Evolutionary conservation across 2,329 filamentous ascomycete genomes (phyloP), one percentile per base, ranked within the genome.

Genomic region (Epichloe uncinata): DNA sequence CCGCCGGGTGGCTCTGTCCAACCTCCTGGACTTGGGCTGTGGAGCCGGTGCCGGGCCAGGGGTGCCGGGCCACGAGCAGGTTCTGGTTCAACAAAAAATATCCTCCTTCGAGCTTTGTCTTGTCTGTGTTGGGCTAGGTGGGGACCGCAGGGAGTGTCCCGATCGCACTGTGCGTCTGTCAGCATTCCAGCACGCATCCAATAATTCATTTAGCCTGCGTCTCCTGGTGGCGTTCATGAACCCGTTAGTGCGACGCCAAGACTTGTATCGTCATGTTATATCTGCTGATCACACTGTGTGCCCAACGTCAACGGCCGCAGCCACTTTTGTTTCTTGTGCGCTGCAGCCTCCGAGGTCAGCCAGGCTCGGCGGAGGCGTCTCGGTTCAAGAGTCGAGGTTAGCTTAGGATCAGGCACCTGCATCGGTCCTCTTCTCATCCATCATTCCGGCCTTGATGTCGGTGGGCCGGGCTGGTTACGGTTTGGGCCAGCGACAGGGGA

Each of bases 171-270:
- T 46, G 35, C 13, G 12, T 37, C 26, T 15, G 46, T 45, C 16
- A 20, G 37, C 18, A 2, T 18, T 18, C 8, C 20, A 37, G 35
- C 20, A 15, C 13, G 26, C 47, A 22, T 13, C 38, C 47, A 36
- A 26, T 1, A 26, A 6, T 22, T 26, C 2, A 3, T 36, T 44
- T 37, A 41, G 30, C 30, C 45, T 30, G 30, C 40, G 45, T 36
- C 16, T 26, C 11, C 35, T 16, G 9, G 42, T 38, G 47, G 46
- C 46, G 46, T 41, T 20, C 41, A 47, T 30, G 3, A 51, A n/a
- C 44, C 42, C 36, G 42, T n/a, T 51, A 38, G 50, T 45, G 50
- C 36, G 18, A 48, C 50, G 50, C 50, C 47, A 52, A 52, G 50
- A 22, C 46, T n/a, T 49, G 37, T 36, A 18, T 37, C 37, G 40